A percentile compares a stretch with the other conserved stretches of the same genome.
These are phyloP conservation scores for Iberis amara DNA, from an alignment of 441 rosid genomes.

Conservation along the genomic window DNA sequence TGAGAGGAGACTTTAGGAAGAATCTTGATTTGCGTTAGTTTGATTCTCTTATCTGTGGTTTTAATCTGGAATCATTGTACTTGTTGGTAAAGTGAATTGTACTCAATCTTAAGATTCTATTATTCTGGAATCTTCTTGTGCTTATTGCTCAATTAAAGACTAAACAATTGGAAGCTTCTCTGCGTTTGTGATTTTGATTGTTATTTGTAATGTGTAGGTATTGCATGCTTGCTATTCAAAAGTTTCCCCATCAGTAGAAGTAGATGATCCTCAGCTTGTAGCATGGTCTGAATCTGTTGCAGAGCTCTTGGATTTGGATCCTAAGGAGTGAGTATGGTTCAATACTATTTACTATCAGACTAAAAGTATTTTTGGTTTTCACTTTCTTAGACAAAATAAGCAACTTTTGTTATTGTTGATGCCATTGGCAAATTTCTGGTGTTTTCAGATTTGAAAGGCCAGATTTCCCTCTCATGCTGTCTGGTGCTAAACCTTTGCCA, in stretches of 20 bases:
- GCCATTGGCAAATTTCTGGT: not conserved
- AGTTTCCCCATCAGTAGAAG: slow-evolving; percentile 80
- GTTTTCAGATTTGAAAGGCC: slow-evolving; percentile 75
- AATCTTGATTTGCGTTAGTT: no score
- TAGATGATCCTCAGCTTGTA: slow-evolving; percentile 84
- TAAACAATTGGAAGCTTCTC: no score
- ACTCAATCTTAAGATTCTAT: not conserved
- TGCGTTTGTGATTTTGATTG: not conserved
- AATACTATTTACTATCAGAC: not conserved
- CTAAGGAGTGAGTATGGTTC: slow-evolving; percentile 65
- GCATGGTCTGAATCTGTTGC: slow-evolving; percentile 94
- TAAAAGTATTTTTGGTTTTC: not conserved
- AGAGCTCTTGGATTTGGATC: slow-evolving; percentile 70
- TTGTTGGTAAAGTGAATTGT: not conserved
- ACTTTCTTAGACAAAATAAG: not conserved
- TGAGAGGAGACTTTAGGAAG: no score
- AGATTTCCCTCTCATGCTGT: slow-evolving; percentile 72
- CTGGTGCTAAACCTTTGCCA: slow-evolving; percentile 68
- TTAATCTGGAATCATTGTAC: not conserved
- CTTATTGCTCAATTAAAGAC: slow-evolving; percentile 7
- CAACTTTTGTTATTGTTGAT: not conserved
- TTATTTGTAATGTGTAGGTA: slow-evolving; percentile 41
- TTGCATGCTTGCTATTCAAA: slow-evolving; percentile 80
- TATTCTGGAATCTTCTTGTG: not conserved
- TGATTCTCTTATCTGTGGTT: no score